Evolutionary conservation across 73 alveolate species (phyloP).

Genomic region (Paramecium sexaurelia): DNA sequence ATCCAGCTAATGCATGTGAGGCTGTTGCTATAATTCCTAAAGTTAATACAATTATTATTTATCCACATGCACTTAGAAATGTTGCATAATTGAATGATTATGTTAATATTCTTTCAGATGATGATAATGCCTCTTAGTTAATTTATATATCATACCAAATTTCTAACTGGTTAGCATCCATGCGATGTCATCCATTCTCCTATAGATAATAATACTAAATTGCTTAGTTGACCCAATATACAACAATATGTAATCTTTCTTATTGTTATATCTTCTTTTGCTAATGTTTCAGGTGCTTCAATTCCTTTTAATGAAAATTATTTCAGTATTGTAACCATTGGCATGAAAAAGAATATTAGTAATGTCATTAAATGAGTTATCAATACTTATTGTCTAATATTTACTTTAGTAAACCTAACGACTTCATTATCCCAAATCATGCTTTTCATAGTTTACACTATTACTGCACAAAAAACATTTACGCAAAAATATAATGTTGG

Average conservation of each 20-base stretch:
- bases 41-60: conserved; percentile 15
- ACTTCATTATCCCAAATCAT: conserved; percentile 15
- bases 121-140: conserved; percentile 13
- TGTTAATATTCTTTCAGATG: conserved; percentile 1
- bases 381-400: not conserved
- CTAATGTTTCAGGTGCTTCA: conserved; percentile 11
- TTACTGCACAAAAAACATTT: conserved; percentile 1
- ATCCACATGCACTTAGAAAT: not conserved
- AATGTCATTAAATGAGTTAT: not conserved
- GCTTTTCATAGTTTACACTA: not conserved
- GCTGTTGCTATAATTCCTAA: conserved; percentile 30
- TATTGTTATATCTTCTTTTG: not conserved
- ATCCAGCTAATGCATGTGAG: conserved; percentile 9
- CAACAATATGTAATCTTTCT: conserved; percentile 8
- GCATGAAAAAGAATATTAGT: not conserved
- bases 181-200: conserved; percentile 53
- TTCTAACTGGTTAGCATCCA: conserved; percentile 57
- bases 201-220: not conserved
- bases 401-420: conserved; percentile 11
- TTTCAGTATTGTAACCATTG: not conserved
- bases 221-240: conserved; percentile 36
- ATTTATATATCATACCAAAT: not conserved
- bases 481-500: conserved; percentile 53
- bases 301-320: not conserved
- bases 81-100: not conserved